Evolutionary conservation across 345 rosid genomes (phyloP).

Genomic region (Citropsis articulata): DNA sequence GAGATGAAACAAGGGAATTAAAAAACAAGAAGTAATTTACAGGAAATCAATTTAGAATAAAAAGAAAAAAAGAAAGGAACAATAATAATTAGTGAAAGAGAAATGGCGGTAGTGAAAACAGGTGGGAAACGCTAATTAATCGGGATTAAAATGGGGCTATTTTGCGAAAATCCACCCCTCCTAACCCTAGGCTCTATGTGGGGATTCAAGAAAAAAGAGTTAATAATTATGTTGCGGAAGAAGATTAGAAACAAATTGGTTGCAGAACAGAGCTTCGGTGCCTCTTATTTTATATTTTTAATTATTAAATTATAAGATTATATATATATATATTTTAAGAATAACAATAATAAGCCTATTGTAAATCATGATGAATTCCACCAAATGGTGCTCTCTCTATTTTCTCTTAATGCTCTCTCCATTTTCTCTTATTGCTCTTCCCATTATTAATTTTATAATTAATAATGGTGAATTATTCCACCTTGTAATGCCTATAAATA

Average conservation of each 20-base stretch:
- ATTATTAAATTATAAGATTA: no score
- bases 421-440: no score
- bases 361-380: no score
- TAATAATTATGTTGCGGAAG: not conserved
- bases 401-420: no score
- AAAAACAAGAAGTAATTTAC: not conserved
- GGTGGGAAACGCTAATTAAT: slow-evolving; percentile 11
- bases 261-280: slow-evolving; percentile 1
- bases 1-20: not conserved
- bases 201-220: not conserved
- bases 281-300: no score
- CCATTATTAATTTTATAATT: no score
- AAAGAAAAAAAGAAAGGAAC: no score
- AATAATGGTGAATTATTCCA: no score
- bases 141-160: not conserved
- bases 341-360: no score
- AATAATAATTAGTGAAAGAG: not conserved
- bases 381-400: no score
- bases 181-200: slow-evolving; percentile 22
- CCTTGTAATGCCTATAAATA: no score
- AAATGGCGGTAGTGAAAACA: slow-evolving; percentile 21
- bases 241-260: not conserved
- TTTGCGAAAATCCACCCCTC: slow-evolving; percentile 17
- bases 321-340: no score
- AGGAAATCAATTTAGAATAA: not conserved